Conservation (phyloP, 2,329 filamentous ascomycete species). For the Pyricularia sp. region DNA sequence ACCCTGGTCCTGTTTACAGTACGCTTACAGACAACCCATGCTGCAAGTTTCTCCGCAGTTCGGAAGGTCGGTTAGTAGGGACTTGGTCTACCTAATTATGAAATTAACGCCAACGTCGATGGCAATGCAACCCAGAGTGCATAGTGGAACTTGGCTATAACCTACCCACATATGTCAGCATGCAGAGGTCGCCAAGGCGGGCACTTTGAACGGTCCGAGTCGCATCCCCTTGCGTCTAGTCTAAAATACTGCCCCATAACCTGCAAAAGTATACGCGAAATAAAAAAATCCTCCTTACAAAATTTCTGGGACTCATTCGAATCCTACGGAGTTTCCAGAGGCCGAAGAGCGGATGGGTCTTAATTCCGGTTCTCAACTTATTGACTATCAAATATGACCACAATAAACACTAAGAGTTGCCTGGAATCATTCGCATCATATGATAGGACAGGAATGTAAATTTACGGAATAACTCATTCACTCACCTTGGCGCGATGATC, state of each 20-base stretch:
- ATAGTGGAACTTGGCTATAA: background rate
- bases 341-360: background rate
- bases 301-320: background rate
- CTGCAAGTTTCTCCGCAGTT: too few species aligned
- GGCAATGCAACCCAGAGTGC: background rate
- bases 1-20: background rate
- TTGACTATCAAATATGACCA: background rate
- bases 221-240: background rate
- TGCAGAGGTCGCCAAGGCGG: background rate
- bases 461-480: background rate
- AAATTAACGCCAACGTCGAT: background rate
- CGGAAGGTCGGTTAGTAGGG: too few species aligned
- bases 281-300: background rate
- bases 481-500: background rate
- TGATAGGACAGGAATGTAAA: background rate
- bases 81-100: too few species aligned
- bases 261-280: background rate
- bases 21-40: background rate
- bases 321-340: background rate
- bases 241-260: background rate
- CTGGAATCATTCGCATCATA: background rate
- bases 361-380: too few species aligned
- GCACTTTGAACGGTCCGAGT: background rate
- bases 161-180: background rate
- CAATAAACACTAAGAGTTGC: background rate